Conservation (phyloP, 768 basidiomycete species). For the Phanerochaete sordida region DNA sequence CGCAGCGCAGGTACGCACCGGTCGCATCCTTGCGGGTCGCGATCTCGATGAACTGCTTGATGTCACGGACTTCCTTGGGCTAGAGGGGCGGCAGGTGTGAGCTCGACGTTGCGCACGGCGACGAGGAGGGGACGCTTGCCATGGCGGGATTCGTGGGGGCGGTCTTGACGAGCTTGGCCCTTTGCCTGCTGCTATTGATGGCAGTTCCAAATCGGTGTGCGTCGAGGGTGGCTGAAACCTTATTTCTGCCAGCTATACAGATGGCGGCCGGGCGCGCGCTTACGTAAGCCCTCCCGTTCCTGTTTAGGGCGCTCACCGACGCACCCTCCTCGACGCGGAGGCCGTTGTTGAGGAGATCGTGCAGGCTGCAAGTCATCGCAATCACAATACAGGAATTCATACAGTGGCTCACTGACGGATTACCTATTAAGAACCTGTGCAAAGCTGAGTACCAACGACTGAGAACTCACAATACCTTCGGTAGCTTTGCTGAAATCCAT, state of each 20-base stretch:
- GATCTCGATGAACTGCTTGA: conserved; percentile 98
- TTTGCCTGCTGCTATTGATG: conserved; percentile 9
- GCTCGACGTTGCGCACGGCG: not conserved
- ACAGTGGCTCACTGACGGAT: too few species aligned
- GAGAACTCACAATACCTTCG: too few species aligned
- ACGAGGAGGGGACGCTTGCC: conserved; percentile 1
- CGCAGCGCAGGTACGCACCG: conserved; percentile 52
- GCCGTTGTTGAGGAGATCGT: too few species aligned
- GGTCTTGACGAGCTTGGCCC: conserved; percentile 16
- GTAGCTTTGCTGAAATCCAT: too few species aligned
- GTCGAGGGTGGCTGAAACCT: conserved; percentile 13
- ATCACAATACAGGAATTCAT: too few species aligned
- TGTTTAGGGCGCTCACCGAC: not conserved
- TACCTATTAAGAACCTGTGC: too few species aligned
- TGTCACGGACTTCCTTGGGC: conserved; percentile 98
- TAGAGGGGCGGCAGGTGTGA: conserved; percentile 27
- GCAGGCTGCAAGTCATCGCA: too few species aligned
- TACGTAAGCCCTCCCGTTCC: not conserved
- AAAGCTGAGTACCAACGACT: too few species aligned
- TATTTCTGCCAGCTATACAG: conserved; percentile 6
- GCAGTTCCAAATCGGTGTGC: conserved; percentile 5
- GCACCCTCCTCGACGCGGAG: too few species aligned
- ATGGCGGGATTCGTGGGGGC: conserved; percentile 12
- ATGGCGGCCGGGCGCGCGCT: not conserved
- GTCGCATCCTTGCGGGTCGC: conserved; percentile 96